Evolutionary conservation across 2,329 filamentous ascomycete genomes (phyloP).

Genomic region (Aspergillus tamarii): DNA sequence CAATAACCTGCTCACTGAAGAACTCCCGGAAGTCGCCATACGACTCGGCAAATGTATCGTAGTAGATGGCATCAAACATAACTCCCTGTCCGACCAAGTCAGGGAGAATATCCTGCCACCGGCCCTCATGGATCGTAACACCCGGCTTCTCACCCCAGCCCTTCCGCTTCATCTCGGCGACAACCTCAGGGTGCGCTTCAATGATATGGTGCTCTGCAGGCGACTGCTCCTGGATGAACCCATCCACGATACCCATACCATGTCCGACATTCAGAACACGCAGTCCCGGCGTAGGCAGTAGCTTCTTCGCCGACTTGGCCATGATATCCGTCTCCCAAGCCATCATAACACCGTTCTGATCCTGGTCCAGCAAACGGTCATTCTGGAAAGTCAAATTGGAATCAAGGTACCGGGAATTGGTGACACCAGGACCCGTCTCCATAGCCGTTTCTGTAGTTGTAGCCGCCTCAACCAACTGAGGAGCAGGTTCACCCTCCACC

Average conservation of each 20-base stretch:
- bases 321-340: slow-evolving; percentile 88
- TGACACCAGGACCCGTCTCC: slow-evolving; percentile 50
- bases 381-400: slow-evolving; percentile 67
- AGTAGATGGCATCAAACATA: slow-evolving; percentile 87
- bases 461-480: slow-evolving; percentile 29
- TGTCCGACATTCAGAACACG: slow-evolving; percentile 84
- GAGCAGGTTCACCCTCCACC: slow-evolving; percentile 27
- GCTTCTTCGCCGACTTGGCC: slow-evolving; percentile 71
- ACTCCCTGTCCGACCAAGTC: slow-evolving; percentile 68
- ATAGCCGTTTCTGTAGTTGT: slow-evolving; percentile 13
- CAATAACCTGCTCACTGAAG: slow-evolving; percentile 85
- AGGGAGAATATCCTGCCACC: slow-evolving; percentile 81
- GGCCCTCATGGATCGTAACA: slow-evolving; percentile 67
- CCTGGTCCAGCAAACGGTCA: slow-evolving; percentile 71
- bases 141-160: slow-evolving; percentile 68
- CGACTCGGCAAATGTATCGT: slow-evolving; percentile 96
- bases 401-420: slow-evolving; percentile 69
- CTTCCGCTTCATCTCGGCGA: slow-evolving; percentile 67
- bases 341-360: slow-evolving; percentile 91
- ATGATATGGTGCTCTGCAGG: slow-evolving; percentile 79
- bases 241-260: slow-evolving; percentile 87
- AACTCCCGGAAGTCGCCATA: slow-evolving; percentile 84
- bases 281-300: slow-evolving; percentile 65
- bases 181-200: slow-evolving; percentile 79
- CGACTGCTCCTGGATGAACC: slow-evolving; percentile 69